Conservation (phyloP, 2,329 filamentous ascomycete genomes). For the Dactylellina sp. region DNA sequence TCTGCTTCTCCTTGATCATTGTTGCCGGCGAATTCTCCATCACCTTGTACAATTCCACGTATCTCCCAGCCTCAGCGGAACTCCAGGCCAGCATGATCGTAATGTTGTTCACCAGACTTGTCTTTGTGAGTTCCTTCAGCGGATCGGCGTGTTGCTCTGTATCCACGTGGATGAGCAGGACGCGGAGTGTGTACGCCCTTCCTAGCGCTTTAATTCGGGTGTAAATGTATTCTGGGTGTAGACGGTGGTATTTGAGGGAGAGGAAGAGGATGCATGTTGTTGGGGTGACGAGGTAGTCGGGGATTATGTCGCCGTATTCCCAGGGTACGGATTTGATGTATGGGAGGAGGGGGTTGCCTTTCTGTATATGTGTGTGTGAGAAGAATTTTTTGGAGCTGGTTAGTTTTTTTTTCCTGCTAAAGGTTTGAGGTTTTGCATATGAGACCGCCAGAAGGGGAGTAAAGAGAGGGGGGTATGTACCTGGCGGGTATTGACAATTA, state of each 20-base stretch:
- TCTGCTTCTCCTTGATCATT: conserved; percentile 86
- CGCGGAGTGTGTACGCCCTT: conserved; percentile 86
- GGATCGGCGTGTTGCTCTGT: conserved; percentile 85
- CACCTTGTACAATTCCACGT: conserved; percentile 93
- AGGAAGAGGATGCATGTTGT: conserved; percentile 94
- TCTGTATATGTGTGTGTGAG: conserved; percentile 68
- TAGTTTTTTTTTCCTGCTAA: too few species aligned
- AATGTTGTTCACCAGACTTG: conserved; percentile 89
- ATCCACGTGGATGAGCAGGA: conserved; percentile 91
- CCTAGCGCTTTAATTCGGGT: conserved; percentile 86
- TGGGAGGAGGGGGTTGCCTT: conserved; percentile 91
- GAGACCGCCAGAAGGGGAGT: conserved; percentile 67
- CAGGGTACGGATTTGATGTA: conserved; percentile 84
- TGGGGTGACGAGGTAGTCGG: conserved; percentile 87
- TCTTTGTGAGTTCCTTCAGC: conserved; percentile 90
- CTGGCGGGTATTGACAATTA: conserved; percentile 59
- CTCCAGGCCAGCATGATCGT: conserved; percentile 95
- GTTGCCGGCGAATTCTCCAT: conserved; percentile 87
- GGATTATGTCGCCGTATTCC: conserved; percentile 97
- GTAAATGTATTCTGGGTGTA: conserved; percentile 98
- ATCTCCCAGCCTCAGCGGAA: conserved; percentile 89
- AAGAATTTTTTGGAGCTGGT: too few species aligned
- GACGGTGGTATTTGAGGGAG: conserved; percentile 93
- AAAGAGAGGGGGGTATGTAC: conserved; percentile 72
- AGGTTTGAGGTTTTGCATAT: conserved; percentile 15